Evolutionary conservation across 2,329 filamentous ascomycete species (phyloP).

Genomic region (Onygena corvina): DNA sequence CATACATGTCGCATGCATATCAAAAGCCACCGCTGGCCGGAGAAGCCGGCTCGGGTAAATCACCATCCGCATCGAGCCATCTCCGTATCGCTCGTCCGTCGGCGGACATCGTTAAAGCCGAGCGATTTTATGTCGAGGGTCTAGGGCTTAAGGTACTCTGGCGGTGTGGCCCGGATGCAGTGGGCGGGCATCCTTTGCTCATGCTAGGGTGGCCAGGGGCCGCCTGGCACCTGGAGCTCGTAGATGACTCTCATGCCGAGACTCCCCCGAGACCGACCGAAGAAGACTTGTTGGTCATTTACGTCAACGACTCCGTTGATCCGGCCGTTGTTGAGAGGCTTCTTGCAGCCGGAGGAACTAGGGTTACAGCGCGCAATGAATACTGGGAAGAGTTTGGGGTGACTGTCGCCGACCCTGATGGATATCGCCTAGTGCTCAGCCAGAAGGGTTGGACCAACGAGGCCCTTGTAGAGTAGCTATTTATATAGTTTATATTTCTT

Average conservation of each 20-base stretch:
- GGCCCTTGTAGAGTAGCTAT: not conserved
- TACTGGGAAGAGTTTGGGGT: slow-evolving; percentile 29
- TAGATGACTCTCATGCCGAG: slow-evolving; percentile 25
- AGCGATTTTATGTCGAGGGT: slow-evolving; percentile 34
- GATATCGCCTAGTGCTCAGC: slow-evolving; percentile 34
- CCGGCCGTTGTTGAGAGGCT: slow-evolving; percentile 28
- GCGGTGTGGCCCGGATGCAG: slow-evolving; percentile 29
- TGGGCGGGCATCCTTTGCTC: slow-evolving; percentile 30
- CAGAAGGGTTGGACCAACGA: slow-evolving; percentile 8
- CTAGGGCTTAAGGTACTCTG: slow-evolving; percentile 30
- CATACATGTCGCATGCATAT: too few relatives aligned
- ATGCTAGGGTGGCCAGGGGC: slow-evolving; percentile 32
- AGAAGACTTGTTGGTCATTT: slow-evolving; percentile 38
- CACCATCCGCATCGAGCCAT: slow-evolving; percentile 12
- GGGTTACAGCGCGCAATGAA: slow-evolving; percentile 31
- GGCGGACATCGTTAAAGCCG: slow-evolving; percentile 28
- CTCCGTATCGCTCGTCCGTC: slow-evolving; percentile 36
- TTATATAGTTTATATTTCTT: not conserved
- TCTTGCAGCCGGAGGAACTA: slow-evolving; percentile 23
- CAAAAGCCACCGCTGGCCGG: not conserved
- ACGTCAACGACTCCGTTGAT: slow-evolving; percentile 26
- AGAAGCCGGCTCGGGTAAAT: slow-evolving; percentile 8
- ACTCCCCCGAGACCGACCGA: slow-evolving; percentile 27
- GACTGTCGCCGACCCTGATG: slow-evolving; percentile 38
- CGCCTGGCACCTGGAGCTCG: slow-evolving; percentile 38